Conservation (phyloP, 345 rosid genomes). For the Corchorus capsularis region DNA sequence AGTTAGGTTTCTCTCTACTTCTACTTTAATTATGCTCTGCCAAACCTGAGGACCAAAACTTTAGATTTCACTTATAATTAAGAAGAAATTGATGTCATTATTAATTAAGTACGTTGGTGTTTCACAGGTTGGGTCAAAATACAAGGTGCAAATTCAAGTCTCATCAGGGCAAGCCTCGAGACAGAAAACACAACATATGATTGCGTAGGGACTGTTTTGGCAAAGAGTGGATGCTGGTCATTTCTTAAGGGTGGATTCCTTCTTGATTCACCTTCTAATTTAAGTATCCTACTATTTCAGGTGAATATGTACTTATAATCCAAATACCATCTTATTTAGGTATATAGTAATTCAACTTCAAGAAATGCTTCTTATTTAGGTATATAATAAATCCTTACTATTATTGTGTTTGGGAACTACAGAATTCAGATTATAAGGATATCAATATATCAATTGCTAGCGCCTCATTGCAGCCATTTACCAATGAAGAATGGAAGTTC, state of each 20-base stretch:
- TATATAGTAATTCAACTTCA: too few species aligned
- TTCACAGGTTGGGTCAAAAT: conserved; percentile 71
- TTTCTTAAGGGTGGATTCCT: conserved; percentile 92
- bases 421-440: conserved; percentile 44
- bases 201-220: conserved; percentile 75
- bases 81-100: not conserved
- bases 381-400: too few species aligned
- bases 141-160: conserved; percentile 49
- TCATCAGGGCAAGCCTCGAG: conserved; percentile 61
- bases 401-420: conserved; percentile 7
- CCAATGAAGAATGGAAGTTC: conserved; percentile 63
- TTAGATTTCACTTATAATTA: too few species aligned
- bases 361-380: too few species aligned
- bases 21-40: too few species aligned
- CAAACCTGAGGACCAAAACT: too few species aligned
- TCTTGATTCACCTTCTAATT: conserved; percentile 51
- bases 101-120: not conserved
- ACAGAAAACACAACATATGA: conserved; percentile 37
- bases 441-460: conserved; percentile 44
- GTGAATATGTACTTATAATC: conserved; percentile 30
- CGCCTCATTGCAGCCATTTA: conserved; percentile 71
- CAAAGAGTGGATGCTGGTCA: conserved; percentile 83
- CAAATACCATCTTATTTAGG: too few species aligned
- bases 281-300: conserved; percentile 53
- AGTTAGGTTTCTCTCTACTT: conserved; percentile 40